Base-by-base conservation (phyloP, 169 alveolate genomes). In the Plasmodium cynomolgi region DNA sequence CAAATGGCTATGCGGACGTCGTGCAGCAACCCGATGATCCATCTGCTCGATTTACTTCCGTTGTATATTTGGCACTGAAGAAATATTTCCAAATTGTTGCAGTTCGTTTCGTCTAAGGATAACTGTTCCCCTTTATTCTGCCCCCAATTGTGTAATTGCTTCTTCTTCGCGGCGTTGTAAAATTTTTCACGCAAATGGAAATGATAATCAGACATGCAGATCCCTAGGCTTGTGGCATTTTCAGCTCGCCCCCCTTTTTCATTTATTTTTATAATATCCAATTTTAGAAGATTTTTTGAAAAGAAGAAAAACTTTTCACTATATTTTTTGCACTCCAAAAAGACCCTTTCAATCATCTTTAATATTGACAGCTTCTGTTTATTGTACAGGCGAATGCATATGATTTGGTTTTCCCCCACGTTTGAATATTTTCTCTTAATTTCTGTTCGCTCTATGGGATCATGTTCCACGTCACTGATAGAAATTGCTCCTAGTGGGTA, bases 291-390 rank as follows among this genome's bases (percentile, higher is more conserved):
- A 90, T 74, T 79, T 81, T 90, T 90, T 15, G 94, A 90, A 41
- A 90, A 90, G 47, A 90, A 39, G 13, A 90, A 81, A 81, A 90
- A 90, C 33, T 90, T 90, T 44, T 90, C 94, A 74, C 82, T 90
- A 90, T 68, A 81, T 90, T 90, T 90, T 90, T 90, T 90, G 74
- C 94, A 90, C 37, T 90, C 94, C 83, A 90, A 79, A 81, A 90
- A 74, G 29, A 68, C 94, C 34, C 82, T 90, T 81, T 90, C 91
- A 34, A 90, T 81, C 34, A 37, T 15, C 73, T 90, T 90, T 5
- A 62, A n/a, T 33, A 41, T n/a, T 26, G 94, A 81, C 26, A 81
- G 34, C 34, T n/a, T 71, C 7, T 62, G 47, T 3, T 71, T 44
- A 17, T 20, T 90, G 77, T 90, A 90, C 81, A 90, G 8, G 37